Percentiles rank a stretch among this genome's conserved stretches.
Conservation (phyloP, 257 asterid genomes). For the Nicotiana sylvestris region DNA sequence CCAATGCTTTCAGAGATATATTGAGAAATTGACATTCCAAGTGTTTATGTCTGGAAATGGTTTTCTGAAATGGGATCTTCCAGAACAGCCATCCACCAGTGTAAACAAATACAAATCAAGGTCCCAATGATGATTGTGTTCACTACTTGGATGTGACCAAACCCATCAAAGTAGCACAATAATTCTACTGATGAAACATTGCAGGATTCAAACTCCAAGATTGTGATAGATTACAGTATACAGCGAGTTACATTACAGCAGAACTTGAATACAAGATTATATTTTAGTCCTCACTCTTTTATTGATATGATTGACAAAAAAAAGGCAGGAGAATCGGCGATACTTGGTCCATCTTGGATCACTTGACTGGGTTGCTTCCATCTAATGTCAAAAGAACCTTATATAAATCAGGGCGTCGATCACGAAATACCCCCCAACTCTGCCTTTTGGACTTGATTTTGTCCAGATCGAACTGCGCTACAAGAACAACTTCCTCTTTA, state of each 20-base stretch:
- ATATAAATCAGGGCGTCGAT: slow-evolving; percentile 91
- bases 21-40: background rate
- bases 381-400: slow-evolving; percentile 85
- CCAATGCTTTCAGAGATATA: background rate
- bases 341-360: background rate
- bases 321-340: background rate
- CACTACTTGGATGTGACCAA: background rate
- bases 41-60: background rate
- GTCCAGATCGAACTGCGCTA: slow-evolving; percentile 74
- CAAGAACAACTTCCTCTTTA: slow-evolving; percentile 74
- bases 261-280: background rate
- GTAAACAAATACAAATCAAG: background rate
- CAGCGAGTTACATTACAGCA: background rate
- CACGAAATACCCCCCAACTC: slow-evolving; percentile 92
- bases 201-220: background rate
- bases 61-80: background rate
- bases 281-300: background rate
- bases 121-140: background rate
- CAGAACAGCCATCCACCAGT: slow-evolving; percentile 8
- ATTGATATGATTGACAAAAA: background rate
- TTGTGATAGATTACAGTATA: background rate
- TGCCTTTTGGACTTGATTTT: slow-evolving; percentile 70
- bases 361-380: slow-evolving; percentile 45
- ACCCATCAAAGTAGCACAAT: background rate
- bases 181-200: background rate